Percentiles rank a stretch among this genome's conserved stretches.
phyloP scores from a whole-genome alignment of 2,329 filamentous ascomycete genomes.

The Pseudogymnoascus sp. region DNA sequence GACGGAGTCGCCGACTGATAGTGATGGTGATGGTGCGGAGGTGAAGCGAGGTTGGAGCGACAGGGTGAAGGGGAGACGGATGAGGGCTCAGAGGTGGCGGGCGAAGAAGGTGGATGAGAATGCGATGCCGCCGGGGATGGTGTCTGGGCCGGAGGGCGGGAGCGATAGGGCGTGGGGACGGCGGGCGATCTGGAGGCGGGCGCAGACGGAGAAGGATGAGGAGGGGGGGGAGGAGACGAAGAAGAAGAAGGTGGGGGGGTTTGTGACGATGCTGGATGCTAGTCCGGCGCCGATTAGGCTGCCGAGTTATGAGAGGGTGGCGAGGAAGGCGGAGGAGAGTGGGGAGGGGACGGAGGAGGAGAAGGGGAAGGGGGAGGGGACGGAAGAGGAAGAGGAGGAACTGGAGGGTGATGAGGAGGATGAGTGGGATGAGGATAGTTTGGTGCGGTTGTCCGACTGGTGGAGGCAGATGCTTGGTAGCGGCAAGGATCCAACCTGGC shows the following conservation, averaged over 20 bases:
- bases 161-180: neutral
- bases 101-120: neutral
- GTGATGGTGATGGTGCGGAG: neutral
- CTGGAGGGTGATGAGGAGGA: neutral
- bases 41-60: neutral
- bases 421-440: conserved; percentile 5
- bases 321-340: neutral
- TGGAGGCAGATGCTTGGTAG: conserved; percentile 6
- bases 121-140: neutral
- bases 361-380: neutral
- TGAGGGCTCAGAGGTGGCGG: neutral
- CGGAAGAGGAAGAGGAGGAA: neutral
- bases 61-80: neutral
- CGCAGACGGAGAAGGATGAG: neutral
- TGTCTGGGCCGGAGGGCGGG: neutral
- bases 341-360: neutral
- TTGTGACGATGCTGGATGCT: neutral
- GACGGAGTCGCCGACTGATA: neutral
- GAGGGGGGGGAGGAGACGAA: neutral
- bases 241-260: neutral
- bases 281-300: neutral
- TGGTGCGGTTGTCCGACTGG: neutral
- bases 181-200: neutral
- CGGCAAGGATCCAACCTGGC: neutral
- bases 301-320: neutral